Percentiles rank a stretch among this genome's conserved stretches.
Evolutionary conservation across 2,329 filamentous ascomycete species (phyloP).

Genomic region (Colletotrichum sp.): DNA sequence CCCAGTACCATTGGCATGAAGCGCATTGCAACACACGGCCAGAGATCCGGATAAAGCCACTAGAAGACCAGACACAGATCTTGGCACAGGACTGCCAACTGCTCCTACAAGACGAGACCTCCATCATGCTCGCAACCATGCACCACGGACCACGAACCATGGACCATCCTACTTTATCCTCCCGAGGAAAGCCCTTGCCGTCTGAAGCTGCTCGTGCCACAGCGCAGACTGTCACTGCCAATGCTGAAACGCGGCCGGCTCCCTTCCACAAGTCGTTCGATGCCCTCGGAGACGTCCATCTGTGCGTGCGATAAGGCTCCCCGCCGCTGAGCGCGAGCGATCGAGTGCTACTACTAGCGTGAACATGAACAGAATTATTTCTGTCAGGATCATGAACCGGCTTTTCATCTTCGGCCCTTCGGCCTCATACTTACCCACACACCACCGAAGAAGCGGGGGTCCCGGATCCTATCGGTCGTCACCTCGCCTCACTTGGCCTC

Average conservation of each 20-base stretch:
- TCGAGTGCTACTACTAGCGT: background rate
- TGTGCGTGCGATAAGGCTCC: background rate
- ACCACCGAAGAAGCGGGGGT: background rate
- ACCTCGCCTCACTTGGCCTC: constrained; percentile 8
- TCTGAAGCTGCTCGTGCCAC: constrained; percentile 18
- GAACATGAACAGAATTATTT: background rate
- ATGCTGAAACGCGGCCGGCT: constrained; percentile 18
- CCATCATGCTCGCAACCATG: background rate
- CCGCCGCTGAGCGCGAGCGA: background rate
- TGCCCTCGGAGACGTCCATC: constrained; percentile 2
- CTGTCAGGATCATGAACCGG: background rate
- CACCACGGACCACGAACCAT: background rate
- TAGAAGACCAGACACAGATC: background rate
- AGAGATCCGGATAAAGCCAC: background rate
- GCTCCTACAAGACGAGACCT: background rate
- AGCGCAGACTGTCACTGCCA: constrained; percentile 3
- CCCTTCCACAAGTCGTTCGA: constrained; percentile 5
- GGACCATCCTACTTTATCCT: background rate
- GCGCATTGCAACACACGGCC: background rate
- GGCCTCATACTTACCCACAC: background rate
- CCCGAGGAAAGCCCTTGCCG: constrained; percentile 17
- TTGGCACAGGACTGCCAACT: background rate
- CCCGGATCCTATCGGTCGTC: background rate
- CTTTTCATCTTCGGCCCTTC: constrained; percentile 8
- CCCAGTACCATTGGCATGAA: background rate